Evolutionary conservation across 768 basidiomycete genomes (phyloP), one percentile per base, ranked within the genome.

Genomic region (Chlorophyllum brunneum): DNA sequence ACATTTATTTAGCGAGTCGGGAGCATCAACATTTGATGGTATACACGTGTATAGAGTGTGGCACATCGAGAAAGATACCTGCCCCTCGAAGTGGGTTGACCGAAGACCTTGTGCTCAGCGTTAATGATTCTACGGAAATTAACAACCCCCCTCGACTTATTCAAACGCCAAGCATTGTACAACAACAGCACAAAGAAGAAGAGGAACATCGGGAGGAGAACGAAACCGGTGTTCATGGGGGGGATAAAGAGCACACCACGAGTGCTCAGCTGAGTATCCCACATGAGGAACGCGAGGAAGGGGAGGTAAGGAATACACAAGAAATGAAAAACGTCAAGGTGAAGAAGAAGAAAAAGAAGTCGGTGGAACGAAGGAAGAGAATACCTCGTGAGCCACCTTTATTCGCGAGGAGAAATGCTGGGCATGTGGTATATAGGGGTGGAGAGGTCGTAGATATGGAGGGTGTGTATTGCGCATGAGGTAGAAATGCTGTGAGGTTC

Each of bases 391-490:
- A 67, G 5, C 76, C 78, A 0, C 87, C 85, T 2, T 69, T 88
- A 15, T 87, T 85, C 62, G 79, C 82, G 44, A 62, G 65, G 29
- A 76, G 77, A 58, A 72, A 80, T 44, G 75, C 71, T 2, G 87
- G 86, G 0, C 88, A 92, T 63, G 74, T 84, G 16, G 67, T 88
- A 3, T 84, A 86, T 59, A 67, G 81, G 42, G 88, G 89, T 24
- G 80, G 81, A 58, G 80, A 83, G 33, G 44, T 55, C 2, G 54
- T 63, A 3, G 58, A 63, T n/a, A 55, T 60, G 47, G 52, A 55
- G 20, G 54, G 60, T 13, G 61, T 58, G 6, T 54, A 59, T 24
- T 58, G 59, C 6, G 45, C 58, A 13, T 58, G 52, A 36, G 34
- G n/a, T n/a, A n/a, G n/a, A n/a, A n/a, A 24, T 54, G 20, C 13